phyloP scores from a whole-genome alignment of 2,329 filamentous ascomycete genomes.

The Neoarthrinium moseri region DNA sequence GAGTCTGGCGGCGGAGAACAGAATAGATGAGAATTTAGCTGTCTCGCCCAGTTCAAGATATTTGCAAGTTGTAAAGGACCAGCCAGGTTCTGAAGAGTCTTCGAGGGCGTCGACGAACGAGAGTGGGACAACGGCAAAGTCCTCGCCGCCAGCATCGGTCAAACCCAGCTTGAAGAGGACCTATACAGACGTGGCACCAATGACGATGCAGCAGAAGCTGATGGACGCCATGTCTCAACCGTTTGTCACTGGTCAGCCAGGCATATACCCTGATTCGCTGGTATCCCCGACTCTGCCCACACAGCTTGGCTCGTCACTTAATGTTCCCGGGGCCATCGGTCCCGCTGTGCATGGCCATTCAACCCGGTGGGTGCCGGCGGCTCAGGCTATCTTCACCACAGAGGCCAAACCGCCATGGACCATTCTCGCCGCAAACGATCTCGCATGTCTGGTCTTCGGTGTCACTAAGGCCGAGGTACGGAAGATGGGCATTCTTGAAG shows the following conservation, averaged over 20 bases:
- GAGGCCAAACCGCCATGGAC: conserved; percentile 89
- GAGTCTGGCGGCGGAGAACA: background rate
- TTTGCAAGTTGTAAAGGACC: conserved; percentile 16
- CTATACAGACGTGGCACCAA: conserved; percentile 76
- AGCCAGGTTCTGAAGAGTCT: conserved; percentile 44
- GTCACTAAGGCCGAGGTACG: conserved; percentile 94
- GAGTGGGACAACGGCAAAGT: conserved; percentile 49
- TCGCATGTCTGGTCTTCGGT: conserved; percentile 97
- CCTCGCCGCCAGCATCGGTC: conserved; percentile 55
- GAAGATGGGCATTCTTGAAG: conserved; percentile 91
- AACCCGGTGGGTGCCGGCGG: conserved; percentile 84
- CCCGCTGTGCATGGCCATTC: conserved; percentile 80
- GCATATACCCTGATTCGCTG: conserved; percentile 29
- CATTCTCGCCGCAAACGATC: conserved; percentile 91
- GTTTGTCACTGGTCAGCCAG: conserved; percentile 57
- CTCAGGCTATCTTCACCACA: conserved; percentile 98
- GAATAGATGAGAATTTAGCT: background rate
- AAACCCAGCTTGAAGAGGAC: conserved; percentile 77
- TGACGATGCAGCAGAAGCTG: conserved; percentile 77
- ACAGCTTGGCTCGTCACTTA: conserved; percentile 37
- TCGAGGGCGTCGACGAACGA: conserved; percentile 57
- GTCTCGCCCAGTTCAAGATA: conserved; percentile 11
- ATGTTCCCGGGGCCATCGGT: conserved; percentile 47
- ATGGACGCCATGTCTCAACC: conserved; percentile 84
- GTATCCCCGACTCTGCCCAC: conserved; percentile 43